phyloP scores from a whole-genome alignment of 768 basidiomycete genomes.

The Suillus tomentosus region DNA sequence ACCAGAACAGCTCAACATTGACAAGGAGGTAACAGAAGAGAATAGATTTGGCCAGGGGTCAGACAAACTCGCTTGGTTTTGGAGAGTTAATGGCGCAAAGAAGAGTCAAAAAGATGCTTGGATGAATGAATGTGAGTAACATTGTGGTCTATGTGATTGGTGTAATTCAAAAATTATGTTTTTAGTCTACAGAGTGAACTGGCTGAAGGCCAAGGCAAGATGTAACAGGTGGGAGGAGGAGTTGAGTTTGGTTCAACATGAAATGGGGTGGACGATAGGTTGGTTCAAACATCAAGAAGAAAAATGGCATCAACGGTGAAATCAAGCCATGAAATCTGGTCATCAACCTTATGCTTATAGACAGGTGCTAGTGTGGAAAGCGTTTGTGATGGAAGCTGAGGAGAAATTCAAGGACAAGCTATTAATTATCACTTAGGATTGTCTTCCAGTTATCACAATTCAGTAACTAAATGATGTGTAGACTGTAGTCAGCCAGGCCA shows the following conservation, averaged over 20 bases:
- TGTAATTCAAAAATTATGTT: no score
- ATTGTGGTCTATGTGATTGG: no score
- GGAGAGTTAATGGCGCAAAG: neutral
- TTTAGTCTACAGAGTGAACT: constrained; percentile 12
- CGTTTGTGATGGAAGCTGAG: neutral
- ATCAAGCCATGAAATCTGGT: neutral
- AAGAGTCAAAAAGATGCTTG: neutral
- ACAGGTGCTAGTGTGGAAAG: constrained; percentile 1
- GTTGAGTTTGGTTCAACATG: constrained; percentile 16
- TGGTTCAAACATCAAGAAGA: constrained; percentile 15
- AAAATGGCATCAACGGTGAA: neutral
- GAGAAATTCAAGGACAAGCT: constrained; percentile 6
- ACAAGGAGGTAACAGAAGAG: constrained; percentile 16
- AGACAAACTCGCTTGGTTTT: constrained; percentile 10
- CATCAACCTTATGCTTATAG: constrained; percentile 8
- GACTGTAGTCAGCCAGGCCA: no score
- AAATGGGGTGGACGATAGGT: constrained; percentile 22
- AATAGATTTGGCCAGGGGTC: constrained; percentile 12
- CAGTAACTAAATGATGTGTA: no score
- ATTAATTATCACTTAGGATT: no score
- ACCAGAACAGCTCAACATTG: constrained; percentile 6
- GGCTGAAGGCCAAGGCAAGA: constrained; percentile 21
- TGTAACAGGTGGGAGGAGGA: constrained; percentile 23
- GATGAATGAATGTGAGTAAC: constrained; percentile 14
- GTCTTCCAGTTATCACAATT: no score